phyloP scores from a whole-genome alignment of 148 eudicot genomes.

The Cornus suecica region DNA sequence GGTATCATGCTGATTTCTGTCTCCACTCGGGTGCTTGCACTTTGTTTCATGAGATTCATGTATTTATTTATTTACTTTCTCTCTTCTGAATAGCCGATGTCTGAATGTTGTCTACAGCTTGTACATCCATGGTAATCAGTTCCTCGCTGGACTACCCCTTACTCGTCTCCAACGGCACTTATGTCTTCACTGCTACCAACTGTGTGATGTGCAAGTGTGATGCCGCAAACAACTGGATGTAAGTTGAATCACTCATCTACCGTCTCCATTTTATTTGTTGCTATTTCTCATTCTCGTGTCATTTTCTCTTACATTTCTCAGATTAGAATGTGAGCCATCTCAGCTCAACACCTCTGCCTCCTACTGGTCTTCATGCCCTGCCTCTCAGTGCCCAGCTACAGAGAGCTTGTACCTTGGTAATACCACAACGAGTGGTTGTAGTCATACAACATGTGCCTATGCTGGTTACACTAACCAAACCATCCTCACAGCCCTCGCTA shows the following conservation, averaged over 20 bases:
- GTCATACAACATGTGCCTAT: constrained; percentile 54
- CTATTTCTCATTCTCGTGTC: not conserved
- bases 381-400: constrained; percentile 40
- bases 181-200: constrained; percentile 55
- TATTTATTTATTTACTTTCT: too few relatives aligned
- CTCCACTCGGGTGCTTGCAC: not conserved
- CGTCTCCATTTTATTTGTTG: not conserved
- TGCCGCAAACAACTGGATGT: constrained; percentile 57
- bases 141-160: constrained; percentile 65
- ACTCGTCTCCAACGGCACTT: constrained; percentile 61
- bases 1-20: not conserved
- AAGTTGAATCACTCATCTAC: constrained; percentile 19
- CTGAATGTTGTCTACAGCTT: constrained; percentile 46
- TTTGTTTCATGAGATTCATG: not conserved
- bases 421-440: constrained; percentile 42
- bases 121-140: constrained; percentile 46
- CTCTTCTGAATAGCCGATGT: not conserved
- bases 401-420: constrained; percentile 42
- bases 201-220: constrained; percentile 76
- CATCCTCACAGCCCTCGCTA: constrained; percentile 38
- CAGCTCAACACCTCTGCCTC: constrained; percentile 46
- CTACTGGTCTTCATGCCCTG: constrained; percentile 44
- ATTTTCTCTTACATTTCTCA: constrained; percentile 11
- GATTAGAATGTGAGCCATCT: constrained; percentile 65
- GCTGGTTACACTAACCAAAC: constrained; percentile 49